Evolutionary conservation across 371 early-diverging fungal species (phyloP).

Genomic region (Cokeromyces recurvatus): DNA sequence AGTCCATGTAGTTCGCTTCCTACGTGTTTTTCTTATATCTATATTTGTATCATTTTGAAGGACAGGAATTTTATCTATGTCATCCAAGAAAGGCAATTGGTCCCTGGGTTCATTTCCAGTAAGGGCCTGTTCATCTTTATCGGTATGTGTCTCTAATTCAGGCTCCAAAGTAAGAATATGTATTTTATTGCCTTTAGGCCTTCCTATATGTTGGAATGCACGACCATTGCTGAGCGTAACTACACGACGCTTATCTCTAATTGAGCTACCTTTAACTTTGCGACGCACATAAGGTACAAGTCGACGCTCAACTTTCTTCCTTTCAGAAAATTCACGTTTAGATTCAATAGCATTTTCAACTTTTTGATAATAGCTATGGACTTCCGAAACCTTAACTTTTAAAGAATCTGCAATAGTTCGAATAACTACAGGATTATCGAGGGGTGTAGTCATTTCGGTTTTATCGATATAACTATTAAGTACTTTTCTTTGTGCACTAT

Average conservation of each 20-base stretch:
- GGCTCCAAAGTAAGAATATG: background rate
- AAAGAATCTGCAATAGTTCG: background rate
- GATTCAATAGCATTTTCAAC: background rate
- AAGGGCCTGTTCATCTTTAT: background rate
- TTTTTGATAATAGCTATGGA: slow-evolving; percentile 7
- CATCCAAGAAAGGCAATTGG: slow-evolving; percentile 5
- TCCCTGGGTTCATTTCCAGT: slow-evolving; percentile 1
- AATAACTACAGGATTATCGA: background rate
- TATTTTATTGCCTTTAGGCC: background rate
- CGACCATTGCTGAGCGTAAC: background rate
- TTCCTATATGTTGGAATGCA: background rate
- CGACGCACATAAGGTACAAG: background rate
- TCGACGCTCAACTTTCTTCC: background rate
- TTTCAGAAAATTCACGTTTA: background rate
- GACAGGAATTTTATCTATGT: slow-evolving; percentile 9
- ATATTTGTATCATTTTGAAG: slow-evolving; percentile 1
- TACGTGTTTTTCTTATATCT: background rate
- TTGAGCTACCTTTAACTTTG: background rate
- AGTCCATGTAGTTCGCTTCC: slow-evolving; percentile 33
- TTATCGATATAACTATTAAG: slow-evolving; percentile 14
- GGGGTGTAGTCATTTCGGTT: slow-evolving; percentile 1
- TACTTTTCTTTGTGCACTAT: slow-evolving; percentile 2
- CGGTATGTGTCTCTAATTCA: slow-evolving; percentile 1
- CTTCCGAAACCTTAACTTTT: background rate
- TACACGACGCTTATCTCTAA: slow-evolving; percentile 3